Base-by-base conservation (phyloP, 129 eudicot species). In the Apium graveolens region DNA sequence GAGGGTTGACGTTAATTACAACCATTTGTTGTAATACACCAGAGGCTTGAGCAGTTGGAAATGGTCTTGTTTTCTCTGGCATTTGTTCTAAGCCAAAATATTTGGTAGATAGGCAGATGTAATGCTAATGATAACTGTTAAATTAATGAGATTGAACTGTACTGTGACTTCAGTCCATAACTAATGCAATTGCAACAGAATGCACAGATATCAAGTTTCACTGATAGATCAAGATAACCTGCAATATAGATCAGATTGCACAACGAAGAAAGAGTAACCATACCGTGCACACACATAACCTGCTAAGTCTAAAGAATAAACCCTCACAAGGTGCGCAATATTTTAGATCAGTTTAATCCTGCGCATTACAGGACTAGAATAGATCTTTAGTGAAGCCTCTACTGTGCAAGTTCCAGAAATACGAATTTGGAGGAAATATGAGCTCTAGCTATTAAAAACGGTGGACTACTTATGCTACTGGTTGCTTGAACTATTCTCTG, bases 401-500 rank as follows among this genome's bases (percentile, higher is more conserved):
- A 39, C 32, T 7, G 5, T 17, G 53, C 76, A 41, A 72, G 21
- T 72, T 72, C 20, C 31, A 5, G 76, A 41, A 37, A n/a, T 24
- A 38, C 3, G 18, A 20, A 72, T 14, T n/a, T 5, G 37, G 48
- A 72, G 51, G 45, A 72, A 41, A 38, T 11, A 39, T 41, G 76
- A 72, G 10, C 53, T 72, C 55, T 46, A 70, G 74, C 46, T 70
- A 37, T 37, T n/a, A 60, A 38, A 11, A 77, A 60, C 17, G 75
- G 74, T 13, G 7, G 32, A 13, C 17, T 9, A 49, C 81, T 74
- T 80, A 86, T 81, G 79, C 66, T 43, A 75, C 73, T 63, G 46
- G 3, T 60, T 60, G 68, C 80, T 77, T 55, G 86, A 77, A 55
- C 66, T 80, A 31, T 57, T 78, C 17, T 76, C 85, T 35, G 37